Conservation (phyloP, 1,284 basidiomycete genomes). For the Jaminaea rosea region DNA sequence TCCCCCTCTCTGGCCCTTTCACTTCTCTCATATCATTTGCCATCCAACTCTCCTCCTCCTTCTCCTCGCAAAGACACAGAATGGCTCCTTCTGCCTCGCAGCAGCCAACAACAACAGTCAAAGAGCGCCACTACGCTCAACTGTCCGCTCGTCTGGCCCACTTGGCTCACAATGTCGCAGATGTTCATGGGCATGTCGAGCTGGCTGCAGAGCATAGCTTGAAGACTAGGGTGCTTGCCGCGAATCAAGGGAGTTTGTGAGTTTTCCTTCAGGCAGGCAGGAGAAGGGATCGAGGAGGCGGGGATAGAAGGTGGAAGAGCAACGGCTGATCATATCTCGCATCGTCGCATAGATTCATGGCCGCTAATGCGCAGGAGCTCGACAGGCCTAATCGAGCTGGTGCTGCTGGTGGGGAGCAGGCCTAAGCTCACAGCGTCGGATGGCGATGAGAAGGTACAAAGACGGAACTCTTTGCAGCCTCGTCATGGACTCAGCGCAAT, state of each 20-base stretch:
- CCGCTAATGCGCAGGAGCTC: slow-evolving; percentile 1
- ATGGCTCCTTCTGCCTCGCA: neutral
- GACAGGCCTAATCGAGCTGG: neutral
- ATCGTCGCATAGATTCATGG: neutral
- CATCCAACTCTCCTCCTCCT: too few species aligned
- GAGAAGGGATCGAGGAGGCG: neutral
- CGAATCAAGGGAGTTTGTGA: neutral
- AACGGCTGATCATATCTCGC: neutral
- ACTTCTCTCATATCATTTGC: too few species aligned
- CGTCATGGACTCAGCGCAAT: too few species aligned
- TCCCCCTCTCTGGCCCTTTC: too few species aligned
- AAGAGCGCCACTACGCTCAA: slow-evolving; percentile 16
- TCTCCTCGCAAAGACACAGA: neutral
- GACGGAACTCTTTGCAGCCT: too few species aligned
- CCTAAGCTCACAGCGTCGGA: too few species aligned
- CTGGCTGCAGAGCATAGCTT: slow-evolving; percentile 8
- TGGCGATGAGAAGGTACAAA: too few species aligned
- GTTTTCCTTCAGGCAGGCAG: neutral
- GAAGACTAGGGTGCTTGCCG: slow-evolving; percentile 1
- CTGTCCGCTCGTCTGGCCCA: slow-evolving; percentile 9
- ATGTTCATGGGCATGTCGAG: slow-evolving; percentile 7
- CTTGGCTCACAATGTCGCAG: slow-evolving; percentile 1
- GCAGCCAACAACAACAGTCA: slow-evolving; percentile 3
- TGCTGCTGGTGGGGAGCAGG: neutral
- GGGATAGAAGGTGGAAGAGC: neutral